Percentiles rank a stretch among this genome's conserved stretches.
These are phyloP conservation scores for Termitomyces sp. DNA, from an alignment of 768 basidiomycete genomes.

Conservation along the genomic window DNA sequence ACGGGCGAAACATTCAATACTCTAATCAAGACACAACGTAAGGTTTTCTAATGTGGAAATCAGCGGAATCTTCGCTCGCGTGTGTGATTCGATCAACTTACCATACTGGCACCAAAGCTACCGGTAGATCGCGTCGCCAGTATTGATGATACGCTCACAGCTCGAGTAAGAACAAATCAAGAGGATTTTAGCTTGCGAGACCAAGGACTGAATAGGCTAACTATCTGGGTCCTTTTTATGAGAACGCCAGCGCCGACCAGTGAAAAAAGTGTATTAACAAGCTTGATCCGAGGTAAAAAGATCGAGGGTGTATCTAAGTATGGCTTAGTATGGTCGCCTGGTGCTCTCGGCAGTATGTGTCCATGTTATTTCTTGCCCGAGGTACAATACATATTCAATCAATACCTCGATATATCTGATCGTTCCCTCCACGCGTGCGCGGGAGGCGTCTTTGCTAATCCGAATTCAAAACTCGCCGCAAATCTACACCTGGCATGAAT, in stretches of 20 bases:
- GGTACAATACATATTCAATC: neutral
- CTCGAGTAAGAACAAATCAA: neutral
- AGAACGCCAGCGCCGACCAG: neutral
- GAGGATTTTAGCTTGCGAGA: neutral
- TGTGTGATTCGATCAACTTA: neutral
- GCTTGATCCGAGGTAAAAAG: slow-evolving; percentile 3
- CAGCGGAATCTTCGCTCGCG: neutral
- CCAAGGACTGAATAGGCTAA: neutral
- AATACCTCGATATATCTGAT: neutral
- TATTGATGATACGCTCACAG: neutral
- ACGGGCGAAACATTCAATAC: neutral
- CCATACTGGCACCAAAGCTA: neutral
- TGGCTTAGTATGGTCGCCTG: neutral
- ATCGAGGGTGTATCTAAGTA: neutral
- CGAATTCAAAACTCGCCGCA: neutral
- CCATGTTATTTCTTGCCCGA: slow-evolving; percentile 3
- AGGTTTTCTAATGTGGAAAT: neutral
- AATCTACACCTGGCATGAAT: neutral
- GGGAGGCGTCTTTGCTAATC: too few relatives aligned
- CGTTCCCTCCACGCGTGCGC: too few relatives aligned
- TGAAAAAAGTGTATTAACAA: neutral
- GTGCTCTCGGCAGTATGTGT: neutral
- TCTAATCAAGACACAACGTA: neutral
- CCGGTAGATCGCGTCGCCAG: slow-evolving; percentile 3
- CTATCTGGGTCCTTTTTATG: neutral